Percentiles rank a stretch among this genome's conserved stretches.
Conservation (phyloP, 805 yeast species). For the Jamesozyma hellenica region DNA sequence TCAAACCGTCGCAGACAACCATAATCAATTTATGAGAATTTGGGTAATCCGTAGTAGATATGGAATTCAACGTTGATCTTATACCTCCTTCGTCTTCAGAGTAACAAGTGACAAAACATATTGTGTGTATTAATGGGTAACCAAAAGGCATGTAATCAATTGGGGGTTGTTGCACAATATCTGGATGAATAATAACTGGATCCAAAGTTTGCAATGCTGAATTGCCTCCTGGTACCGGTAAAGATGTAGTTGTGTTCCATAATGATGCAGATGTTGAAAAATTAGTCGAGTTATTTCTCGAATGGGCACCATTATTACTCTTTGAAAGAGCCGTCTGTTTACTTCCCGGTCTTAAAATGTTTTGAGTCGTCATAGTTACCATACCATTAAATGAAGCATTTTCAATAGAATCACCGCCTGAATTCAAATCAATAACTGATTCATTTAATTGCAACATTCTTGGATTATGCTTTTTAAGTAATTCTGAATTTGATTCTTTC, state of each 20-base stretch:
- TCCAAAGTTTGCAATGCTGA: constrained; percentile 38
- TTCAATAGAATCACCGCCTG: neutral
- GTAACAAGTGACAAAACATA: constrained; percentile 82
- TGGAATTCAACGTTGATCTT: constrained; percentile 80
- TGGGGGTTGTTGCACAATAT: constrained; percentile 87
- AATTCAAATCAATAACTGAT: constrained; percentile 8
- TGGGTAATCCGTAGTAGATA: constrained; percentile 92
- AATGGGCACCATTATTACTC: neutral
- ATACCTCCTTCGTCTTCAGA: constrained; percentile 85
- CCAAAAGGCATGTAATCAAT: constrained; percentile 78
- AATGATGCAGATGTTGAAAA: constrained; percentile 10
- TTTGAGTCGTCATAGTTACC: constrained; percentile 61
- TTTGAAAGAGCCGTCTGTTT: neutral
- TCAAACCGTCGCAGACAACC: constrained; percentile 85
- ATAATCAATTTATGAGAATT: constrained; percentile 84
- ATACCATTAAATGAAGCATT: constrained; percentile 13
- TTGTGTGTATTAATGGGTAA: constrained; percentile 64
- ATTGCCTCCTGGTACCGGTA: constrained; percentile 4
- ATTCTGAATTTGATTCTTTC: constrained; percentile 24
- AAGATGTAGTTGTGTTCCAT: constrained; percentile 8
- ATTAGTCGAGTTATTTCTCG: constrained; percentile 6
- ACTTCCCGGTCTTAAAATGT: constrained; percentile 25
- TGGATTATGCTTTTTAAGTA: constrained; percentile 30
- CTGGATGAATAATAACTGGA: constrained; percentile 56
- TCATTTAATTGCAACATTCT: constrained; percentile 19